Conservation (phyloP, 306 rosid species). For the Arachis stenosperma region DNA sequence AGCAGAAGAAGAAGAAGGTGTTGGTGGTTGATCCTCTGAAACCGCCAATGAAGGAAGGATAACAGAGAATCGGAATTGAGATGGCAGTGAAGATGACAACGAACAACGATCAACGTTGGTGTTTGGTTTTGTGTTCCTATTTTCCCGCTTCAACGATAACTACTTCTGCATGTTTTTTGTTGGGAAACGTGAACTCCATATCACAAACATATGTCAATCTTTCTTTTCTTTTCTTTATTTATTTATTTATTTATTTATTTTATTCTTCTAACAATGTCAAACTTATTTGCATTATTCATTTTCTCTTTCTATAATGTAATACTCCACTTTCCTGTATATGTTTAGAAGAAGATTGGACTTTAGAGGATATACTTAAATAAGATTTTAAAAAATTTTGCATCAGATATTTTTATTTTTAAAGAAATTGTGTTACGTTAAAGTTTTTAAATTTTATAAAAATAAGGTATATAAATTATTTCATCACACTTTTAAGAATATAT, state of each 20-base stretch:
- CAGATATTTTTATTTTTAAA: no score
- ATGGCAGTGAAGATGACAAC: slow-evolving; percentile 35
- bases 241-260: no score
- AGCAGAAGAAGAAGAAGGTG: background rate
- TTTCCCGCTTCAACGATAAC: slow-evolving; percentile 53
- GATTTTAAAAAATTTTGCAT: no score
- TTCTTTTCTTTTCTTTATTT: no score
- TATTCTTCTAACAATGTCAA: background rate
- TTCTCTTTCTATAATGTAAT: background rate
- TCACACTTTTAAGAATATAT: no score
- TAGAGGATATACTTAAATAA: no score
- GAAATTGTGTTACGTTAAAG: no score
- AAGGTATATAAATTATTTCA: no score
- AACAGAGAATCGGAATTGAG: slow-evolving; percentile 67
- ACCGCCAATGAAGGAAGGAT: slow-evolving; percentile 47
- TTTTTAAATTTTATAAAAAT: no score
- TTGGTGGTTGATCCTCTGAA: slow-evolving; percentile 60
- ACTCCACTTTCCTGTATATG: no score
- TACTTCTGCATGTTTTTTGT: slow-evolving; percentile 42
- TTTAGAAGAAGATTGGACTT: no score
- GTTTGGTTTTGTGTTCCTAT: slow-evolving; percentile 22
- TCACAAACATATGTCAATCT: background rate
- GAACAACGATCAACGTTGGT: background rate
- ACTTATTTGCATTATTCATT: background rate
- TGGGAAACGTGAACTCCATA: background rate